Conservation (phyloP, 352 stramenopile species). For the Stephanocyclus meneghinianus region DNA sequence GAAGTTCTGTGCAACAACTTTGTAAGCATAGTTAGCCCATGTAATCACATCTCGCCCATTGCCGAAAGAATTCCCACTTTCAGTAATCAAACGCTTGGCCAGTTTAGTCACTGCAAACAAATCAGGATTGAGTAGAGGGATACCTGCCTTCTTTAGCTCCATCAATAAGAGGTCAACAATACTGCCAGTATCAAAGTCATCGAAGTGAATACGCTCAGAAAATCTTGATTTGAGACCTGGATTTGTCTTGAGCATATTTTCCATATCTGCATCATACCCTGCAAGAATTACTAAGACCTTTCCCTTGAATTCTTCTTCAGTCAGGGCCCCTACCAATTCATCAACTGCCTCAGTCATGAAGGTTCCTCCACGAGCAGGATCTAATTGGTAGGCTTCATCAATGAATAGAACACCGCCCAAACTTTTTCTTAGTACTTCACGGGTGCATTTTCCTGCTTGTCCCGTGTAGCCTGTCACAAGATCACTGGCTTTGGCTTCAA, state of each 20-base stretch:
- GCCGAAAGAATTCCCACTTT: slow-evolving; percentile 29
- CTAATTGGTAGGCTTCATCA: slow-evolving; percentile 90
- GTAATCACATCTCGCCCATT: slow-evolving; percentile 50
- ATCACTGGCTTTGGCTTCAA: slow-evolving; percentile 40
- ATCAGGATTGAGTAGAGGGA: slow-evolving; percentile 27
- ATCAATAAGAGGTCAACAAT: slow-evolving; percentile 20
- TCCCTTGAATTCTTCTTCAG: slow-evolving; percentile 83
- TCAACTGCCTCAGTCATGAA: slow-evolving; percentile 88
- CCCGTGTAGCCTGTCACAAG: slow-evolving; percentile 31
- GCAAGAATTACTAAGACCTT: slow-evolving; percentile 90
- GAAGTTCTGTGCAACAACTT: slow-evolving; percentile 30
- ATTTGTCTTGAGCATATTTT: slow-evolving; percentile 89
- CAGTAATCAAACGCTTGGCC: slow-evolving; percentile 15
- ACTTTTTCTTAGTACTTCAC: slow-evolving; percentile 30
- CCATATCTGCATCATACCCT: slow-evolving; percentile 87
- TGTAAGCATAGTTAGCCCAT: slow-evolving; percentile 35
- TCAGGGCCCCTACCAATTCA: slow-evolving; percentile 88
- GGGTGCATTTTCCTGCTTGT: slow-evolving; percentile 38
- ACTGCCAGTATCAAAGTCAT: slow-evolving; percentile 85
- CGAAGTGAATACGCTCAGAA: slow-evolving; percentile 82
- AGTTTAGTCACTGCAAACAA: slow-evolving; percentile 15
- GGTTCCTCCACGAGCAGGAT: slow-evolving; percentile 80
- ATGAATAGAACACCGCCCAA: slow-evolving; percentile 89
- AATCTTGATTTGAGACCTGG: slow-evolving; percentile 89
- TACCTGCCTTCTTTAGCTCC: slow-evolving; percentile 14